These are phyloP conservation scores for Trichoderma virens DNA, from an alignment of 495 filamentous ascomycete genomes.

Conservation along the genomic window DNA sequence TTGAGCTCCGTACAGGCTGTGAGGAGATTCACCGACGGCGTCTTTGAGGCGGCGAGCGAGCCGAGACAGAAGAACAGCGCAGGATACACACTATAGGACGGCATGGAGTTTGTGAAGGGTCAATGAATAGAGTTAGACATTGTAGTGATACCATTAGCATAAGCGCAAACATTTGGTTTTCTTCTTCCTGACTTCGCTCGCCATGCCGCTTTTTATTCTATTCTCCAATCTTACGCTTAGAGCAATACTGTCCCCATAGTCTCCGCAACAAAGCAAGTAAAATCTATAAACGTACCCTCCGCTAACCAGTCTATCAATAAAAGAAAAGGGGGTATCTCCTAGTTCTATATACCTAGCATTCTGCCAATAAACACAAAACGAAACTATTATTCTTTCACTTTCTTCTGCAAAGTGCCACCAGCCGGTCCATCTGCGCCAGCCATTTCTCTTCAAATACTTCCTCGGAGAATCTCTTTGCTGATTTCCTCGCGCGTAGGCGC, in stretches of 20 bases:
- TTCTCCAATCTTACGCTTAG: too few species aligned
- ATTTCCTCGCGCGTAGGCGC: constrained; percentile 61
- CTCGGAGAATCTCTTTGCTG: constrained; percentile 78
- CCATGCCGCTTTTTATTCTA: too few species aligned
- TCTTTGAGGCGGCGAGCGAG: constrained; percentile 52
- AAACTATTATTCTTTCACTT: neutral
- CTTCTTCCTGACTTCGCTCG: too few species aligned
- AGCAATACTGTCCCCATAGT: neutral
- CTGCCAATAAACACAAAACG: neutral
- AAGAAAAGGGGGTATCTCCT: constrained; percentile 12
- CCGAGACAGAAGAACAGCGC: constrained; percentile 68
- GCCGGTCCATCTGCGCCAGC: constrained; percentile 59
- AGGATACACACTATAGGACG: constrained; percentile 54
- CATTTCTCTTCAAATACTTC: constrained; percentile 73
- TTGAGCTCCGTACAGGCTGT: constrained; percentile 66
- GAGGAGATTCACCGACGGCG: constrained; percentile 59
- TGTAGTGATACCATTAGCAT: neutral
- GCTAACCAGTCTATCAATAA: constrained; percentile 3
- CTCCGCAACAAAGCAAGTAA: too few species aligned
- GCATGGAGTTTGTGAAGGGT: neutral
- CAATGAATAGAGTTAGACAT: neutral
- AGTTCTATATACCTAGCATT: constrained; percentile 8
- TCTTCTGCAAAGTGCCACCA: constrained; percentile 40
- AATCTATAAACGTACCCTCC: neutral
- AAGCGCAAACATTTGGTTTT: neutral